These are phyloP conservation scores for Solanum raphanifolium DNA, from an alignment of 257 asterid species.

Conservation along the genomic window DNA sequence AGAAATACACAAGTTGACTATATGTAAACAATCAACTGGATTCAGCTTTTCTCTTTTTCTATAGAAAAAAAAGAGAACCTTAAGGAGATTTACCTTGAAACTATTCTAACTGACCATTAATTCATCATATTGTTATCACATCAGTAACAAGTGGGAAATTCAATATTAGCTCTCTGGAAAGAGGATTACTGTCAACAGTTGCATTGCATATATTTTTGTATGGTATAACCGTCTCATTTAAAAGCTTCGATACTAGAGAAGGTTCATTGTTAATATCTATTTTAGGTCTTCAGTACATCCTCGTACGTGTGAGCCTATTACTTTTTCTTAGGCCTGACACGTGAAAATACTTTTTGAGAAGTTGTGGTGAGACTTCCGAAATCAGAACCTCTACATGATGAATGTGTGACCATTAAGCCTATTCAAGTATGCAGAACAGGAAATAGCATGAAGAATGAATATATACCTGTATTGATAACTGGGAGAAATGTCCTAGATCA, in stretches of 20 bases:
- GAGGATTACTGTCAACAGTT: not conserved
- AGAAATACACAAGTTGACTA: not conserved
- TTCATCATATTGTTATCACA: not conserved
- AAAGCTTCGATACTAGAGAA: not conserved
- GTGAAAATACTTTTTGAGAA: not conserved
- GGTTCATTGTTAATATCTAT: not conserved
- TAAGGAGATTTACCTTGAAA: not conserved
- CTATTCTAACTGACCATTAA: not conserved
- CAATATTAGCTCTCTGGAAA: not conserved
- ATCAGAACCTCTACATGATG: not conserved
- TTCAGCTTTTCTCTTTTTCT: not conserved
- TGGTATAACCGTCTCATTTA: not conserved
- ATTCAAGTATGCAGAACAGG: not conserved
- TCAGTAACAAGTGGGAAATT: not conserved
- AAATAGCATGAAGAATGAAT: not conserved
- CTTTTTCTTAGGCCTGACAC: not conserved
- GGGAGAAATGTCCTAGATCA: conserved; percentile 93
- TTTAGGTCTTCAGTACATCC: not conserved
- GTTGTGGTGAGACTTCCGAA: not conserved
- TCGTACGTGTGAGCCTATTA: not conserved
- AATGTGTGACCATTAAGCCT: not conserved
- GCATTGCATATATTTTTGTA: not conserved
- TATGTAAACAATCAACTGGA: not conserved
- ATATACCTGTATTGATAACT: conserved; percentile 72
- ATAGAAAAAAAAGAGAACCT: not conserved